Conservation (phyloP, 2,329 filamentous ascomycete genomes). For the Akanthomyces dipterigenus region DNA sequence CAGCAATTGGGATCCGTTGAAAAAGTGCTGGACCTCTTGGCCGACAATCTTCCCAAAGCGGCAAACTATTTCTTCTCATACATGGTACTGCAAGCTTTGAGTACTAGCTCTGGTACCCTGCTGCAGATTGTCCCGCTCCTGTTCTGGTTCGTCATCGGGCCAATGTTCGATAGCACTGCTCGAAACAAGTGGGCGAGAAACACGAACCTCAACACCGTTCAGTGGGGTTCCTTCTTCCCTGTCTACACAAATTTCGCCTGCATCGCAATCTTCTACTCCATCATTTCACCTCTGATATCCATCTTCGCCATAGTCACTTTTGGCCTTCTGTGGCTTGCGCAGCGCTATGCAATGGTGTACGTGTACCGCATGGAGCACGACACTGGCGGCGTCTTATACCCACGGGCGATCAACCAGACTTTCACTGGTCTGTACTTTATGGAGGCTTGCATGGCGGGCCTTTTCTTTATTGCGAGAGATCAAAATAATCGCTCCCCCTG, state of each 20-base stretch:
- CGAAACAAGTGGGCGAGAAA: conserved; percentile 80
- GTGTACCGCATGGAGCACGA: conserved; percentile 85
- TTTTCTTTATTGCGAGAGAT: conserved; percentile 75
- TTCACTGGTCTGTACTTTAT: conserved; percentile 94
- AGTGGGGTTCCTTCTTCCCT: conserved; percentile 92
- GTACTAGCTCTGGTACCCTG: conserved; percentile 81
- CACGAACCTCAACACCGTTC: conserved; percentile 67
- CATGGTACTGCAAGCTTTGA: conserved; percentile 90
- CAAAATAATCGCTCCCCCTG: conserved; percentile 49
- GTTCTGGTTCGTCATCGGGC: conserved; percentile 75
- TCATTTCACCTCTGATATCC: conserved; percentile 84
- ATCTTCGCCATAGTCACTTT: conserved; percentile 94
- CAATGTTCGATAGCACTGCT: conserved; percentile 74
- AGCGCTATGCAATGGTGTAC: conserved; percentile 95
- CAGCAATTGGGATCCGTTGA: conserved; percentile 45
- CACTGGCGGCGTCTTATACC: conserved; percentile 88
- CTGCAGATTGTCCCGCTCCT: conserved; percentile 75
- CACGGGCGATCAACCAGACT: conserved; percentile 86
- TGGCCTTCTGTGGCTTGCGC: conserved; percentile 82
- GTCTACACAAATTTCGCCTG: conserved; percentile 96
- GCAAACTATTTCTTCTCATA: conserved; percentile 99
- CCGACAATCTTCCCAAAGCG: conserved; percentile 72
- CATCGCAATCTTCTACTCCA: conserved; percentile 81
- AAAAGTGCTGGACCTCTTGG: conserved; percentile 65
- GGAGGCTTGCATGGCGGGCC: conserved; percentile 80